Evolutionary conservation across 2,329 filamentous ascomycete species (phyloP).

Genomic region (Microdochium nivale): DNA sequence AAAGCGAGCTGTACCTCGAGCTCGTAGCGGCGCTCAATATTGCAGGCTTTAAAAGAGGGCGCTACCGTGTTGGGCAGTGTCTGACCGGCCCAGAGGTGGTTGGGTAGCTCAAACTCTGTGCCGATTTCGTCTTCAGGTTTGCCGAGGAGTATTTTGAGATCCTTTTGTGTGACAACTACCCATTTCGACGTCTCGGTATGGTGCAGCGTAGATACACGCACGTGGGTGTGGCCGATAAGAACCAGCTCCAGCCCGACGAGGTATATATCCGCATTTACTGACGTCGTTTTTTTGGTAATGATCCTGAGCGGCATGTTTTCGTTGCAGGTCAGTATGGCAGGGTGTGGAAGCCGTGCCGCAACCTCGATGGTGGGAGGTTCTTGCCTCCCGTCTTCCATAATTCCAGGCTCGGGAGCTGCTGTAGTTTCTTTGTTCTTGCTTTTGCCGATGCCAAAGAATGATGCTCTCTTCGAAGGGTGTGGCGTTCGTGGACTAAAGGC

Average conservation of each 20-base stretch:
- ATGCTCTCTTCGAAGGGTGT: slow-evolving; percentile 31
- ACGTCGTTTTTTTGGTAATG: slow-evolving; percentile 66
- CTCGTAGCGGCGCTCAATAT: slow-evolving; percentile 73
- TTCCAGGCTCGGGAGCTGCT: slow-evolving; percentile 3
- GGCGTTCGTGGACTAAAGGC: slow-evolving; percentile 38
- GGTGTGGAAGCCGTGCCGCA: slow-evolving; percentile 73
- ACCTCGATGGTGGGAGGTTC: slow-evolving; percentile 66
- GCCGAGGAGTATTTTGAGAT: slow-evolving; percentile 65
- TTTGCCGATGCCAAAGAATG: slow-evolving; percentile 50
- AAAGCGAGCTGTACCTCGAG: slow-evolving; percentile 75
- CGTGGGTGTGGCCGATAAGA: slow-evolving; percentile 69
- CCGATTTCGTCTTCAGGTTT: slow-evolving; percentile 47
- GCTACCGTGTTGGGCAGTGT: slow-evolving; percentile 78
- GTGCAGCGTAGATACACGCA: slow-evolving; percentile 68
- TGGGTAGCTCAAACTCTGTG: slow-evolving; percentile 61
- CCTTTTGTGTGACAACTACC: slow-evolving; percentile 64
- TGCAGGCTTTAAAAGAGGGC: slow-evolving; percentile 83
- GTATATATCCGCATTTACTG: slow-evolving; percentile 61
- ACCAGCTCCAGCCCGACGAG: slow-evolving; percentile 75
- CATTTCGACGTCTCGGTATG: slow-evolving; percentile 66
- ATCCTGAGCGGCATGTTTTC: slow-evolving; percentile 74
- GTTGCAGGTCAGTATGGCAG: slow-evolving; percentile 83
- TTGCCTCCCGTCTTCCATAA: slow-evolving; percentile 15
- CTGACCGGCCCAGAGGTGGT: slow-evolving; percentile 62
- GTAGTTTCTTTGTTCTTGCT: slow-evolving; percentile 13